Evolutionary conservation across 345 rosid species (phyloP).

Genomic region (Rhodamnia rubescens): DNA sequence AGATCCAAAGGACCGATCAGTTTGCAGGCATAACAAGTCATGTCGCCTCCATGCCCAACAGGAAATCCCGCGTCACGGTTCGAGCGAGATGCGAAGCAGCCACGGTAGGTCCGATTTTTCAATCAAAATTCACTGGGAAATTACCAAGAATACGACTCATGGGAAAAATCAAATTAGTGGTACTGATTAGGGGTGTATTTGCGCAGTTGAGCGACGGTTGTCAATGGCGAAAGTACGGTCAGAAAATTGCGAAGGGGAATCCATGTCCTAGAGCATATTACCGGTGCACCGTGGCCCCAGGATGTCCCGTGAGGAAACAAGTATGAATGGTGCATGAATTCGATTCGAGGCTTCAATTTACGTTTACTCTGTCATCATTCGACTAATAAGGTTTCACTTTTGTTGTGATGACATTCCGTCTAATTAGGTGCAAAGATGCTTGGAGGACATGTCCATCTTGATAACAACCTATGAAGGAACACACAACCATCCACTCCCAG

Average conservation of each 20-base stretch:
- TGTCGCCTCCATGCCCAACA: slow-evolving; percentile 20
- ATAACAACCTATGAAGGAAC: slow-evolving; percentile 56
- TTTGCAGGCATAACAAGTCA: slow-evolving; percentile 19
- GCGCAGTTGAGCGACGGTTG: slow-evolving; percentile 36
- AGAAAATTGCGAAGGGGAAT: slow-evolving; percentile 41
- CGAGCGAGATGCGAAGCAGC: slow-evolving; percentile 38
- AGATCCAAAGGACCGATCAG: slow-evolving; percentile 18
- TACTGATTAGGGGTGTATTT: not conserved
- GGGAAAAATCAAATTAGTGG: not conserved
- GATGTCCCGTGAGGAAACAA: slow-evolving; percentile 44
- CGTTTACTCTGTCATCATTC: not conserved
- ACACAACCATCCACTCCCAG: slow-evolving; percentile 55
- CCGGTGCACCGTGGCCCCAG: slow-evolving; percentile 34
- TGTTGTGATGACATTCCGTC: not conserved
- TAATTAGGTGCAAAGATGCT: slow-evolving; percentile 47
- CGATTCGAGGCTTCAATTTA: not conserved
- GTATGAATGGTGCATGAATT: not conserved
- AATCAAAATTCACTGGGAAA: not conserved
- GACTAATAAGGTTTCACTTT: not conserved
- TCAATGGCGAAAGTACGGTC: slow-evolving; percentile 47
- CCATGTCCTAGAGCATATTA: slow-evolving; percentile 46
- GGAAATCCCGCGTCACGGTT: slow-evolving; percentile 52
- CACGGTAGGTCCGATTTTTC: slow-evolving; percentile 20
- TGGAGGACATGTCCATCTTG: slow-evolving; percentile 52
- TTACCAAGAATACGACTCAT: not conserved